Evolutionary conservation across 441 rosid genomes (phyloP).

Genomic region (Breynia disticha): DNA sequence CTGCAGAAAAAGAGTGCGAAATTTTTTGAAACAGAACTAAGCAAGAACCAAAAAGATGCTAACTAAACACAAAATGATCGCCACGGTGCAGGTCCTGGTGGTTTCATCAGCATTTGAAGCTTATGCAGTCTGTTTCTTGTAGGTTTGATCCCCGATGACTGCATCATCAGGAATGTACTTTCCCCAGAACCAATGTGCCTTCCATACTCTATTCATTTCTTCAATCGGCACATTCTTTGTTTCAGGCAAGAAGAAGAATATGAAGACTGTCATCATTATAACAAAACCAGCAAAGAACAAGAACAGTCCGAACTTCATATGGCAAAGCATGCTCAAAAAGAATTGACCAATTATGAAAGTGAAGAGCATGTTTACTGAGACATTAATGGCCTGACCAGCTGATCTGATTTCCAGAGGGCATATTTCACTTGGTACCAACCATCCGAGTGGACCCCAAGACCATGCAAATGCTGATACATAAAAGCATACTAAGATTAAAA

Average conservation of each 20-base stretch:
- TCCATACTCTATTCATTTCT: constrained; percentile 32
- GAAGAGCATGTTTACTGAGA: constrained; percentile 45
- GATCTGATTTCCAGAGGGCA: constrained; percentile 24
- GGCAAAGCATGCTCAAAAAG: constrained; percentile 44
- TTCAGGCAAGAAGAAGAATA: constrained; percentile 41
- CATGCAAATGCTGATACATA: constrained; percentile 69
- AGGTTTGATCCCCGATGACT: constrained; percentile 6
- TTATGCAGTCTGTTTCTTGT: neutral
- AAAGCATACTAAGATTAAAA: constrained; percentile 37
- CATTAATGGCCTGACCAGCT: constrained; percentile 42
- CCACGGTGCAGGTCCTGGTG: no score
- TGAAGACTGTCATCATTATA: constrained; percentile 31
- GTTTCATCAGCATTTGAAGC: constrained; percentile 2
- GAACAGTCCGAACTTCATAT: constrained; percentile 48
- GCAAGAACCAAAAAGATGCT: no score
- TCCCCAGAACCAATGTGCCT: constrained; percentile 37
- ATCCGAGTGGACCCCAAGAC: constrained; percentile 83
- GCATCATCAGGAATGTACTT: constrained; percentile 25
- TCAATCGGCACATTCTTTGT: constrained; percentile 33
- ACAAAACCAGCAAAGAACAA: constrained; percentile 41
- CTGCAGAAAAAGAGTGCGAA: no score
- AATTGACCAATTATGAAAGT: constrained; percentile 39
- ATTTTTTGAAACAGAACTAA: no score
- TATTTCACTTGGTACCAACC: constrained; percentile 37
- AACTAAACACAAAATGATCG: no score